Evolutionary conservation across 2,329 filamentous ascomycete genomes (phyloP), one percentile per base, ranked within the genome.

Genomic region (Trichoderma sp.): DNA sequence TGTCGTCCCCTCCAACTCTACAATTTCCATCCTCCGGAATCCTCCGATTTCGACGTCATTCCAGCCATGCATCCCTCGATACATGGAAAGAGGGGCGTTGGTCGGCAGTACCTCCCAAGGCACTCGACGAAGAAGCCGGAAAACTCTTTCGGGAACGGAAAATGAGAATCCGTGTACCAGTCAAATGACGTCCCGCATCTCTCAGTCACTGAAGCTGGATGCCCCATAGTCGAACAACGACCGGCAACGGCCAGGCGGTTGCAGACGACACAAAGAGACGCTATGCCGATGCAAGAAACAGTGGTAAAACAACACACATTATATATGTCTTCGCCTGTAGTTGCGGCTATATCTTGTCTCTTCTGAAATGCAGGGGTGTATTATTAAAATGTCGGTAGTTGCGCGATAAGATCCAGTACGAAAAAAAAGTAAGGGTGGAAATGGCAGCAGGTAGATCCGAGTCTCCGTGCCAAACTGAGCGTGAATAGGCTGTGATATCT

Each of bases 221-320:
- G 24, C 41, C 17, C 47, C 61, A 51, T 44, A 50, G 52, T 51
- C 52, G 50, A 63, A 48, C 34, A 64, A 41, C 30, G 50, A 26
- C 61, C 51, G 34, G 43, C 51, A 19, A 50, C 28, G 41, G 19
- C 26, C 14, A 19, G 26, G 41, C 12, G 41, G 48, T 57, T 34
- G 30, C 44, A 51, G 24, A 57, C 19, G 61, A 21, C 50, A 44
- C 34, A 57, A 57, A 39, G 45, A 51, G 24, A 64, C 44, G 61
- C 43, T 43, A 30, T 34, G 61, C 30, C 30, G 51, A 57, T 64
- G 30, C 43, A 64, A 51, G 34, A 51, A 64, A 50, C 52, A 57
- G 52, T 57, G 61, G 61, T 48, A 57, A 50, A 51, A 64, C 61
- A 64, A 64, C 61, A 64, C 61, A 64, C 52, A 64, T 64, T 64